Base-by-base conservation (phyloP, 1,139 yeast genomes). In the Arxiozyma bovina region DNA sequence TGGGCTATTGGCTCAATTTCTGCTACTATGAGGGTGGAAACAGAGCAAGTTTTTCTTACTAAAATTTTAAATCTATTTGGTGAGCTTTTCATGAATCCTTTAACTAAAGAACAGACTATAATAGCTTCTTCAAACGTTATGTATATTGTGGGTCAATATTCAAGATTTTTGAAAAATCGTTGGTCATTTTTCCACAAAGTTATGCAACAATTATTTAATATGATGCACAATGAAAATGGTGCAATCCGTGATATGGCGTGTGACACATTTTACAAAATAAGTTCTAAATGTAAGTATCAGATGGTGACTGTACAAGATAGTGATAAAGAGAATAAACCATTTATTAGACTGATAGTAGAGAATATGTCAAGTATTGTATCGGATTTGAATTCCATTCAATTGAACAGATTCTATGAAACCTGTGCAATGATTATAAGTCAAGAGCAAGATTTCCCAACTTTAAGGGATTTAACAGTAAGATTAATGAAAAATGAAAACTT, bases 181-280 rank as follows among this genome's bases (percentile, higher is more conserved):
- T 93, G 99, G 98, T 86, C 86, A 70, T 93, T 93, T 66, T 76
- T 93, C 68, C 89, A 91, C 70, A 91, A 97, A 0, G 97, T 93
- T 48, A 93, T 93, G 58, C 86, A 87, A 72, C 93, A 93, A 72
- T 78, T 93, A 64, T 91, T 93, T 72, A 97, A 91, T 71, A 93
- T 91, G 66, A 94, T 93, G 99, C 98, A 93, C 73, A 98, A 93
- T 75, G 87, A 96, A 23, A 98, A 93, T 71, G 98, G 89, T 71
- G 97, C 97, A 72, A 97, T 93, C 58, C 98, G 91, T 74, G 98
- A 93, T 71, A 93, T 93, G 99, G 99, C 99, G 7, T 93, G 99
- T 76, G 98, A 93, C 71, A 93, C 99, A 0, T 94, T 93, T 70
- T 88, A 89, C 67, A 93, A 91, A 71, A 91, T 93, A 68, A 87